Base-by-base conservation (phyloP, 2,329 filamentous ascomycete species). In the Pseudocercospora pini-densiflorae region DNA sequence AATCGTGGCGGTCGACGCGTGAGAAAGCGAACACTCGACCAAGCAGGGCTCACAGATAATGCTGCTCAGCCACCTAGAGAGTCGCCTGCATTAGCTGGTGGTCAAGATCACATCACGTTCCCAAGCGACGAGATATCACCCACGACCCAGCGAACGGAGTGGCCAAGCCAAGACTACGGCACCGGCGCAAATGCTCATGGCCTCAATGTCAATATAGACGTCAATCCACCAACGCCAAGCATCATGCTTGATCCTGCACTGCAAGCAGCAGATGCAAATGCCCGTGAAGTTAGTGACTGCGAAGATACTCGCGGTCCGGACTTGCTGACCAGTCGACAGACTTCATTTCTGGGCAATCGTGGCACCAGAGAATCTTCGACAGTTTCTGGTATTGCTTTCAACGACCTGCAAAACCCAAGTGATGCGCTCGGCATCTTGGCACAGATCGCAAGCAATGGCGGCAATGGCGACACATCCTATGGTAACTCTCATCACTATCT, bases 1-100 rank as follows among this genome's bases (percentile, higher is more conserved):
- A 88, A 88, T 72, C 83, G 86, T 62, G 87, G 87, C 54, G 87
- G 87, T 14, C 81, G 86, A 63, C 82, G 87, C 55, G 82, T 88
- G 64, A 83, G 86, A 61, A 87, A 86, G 72, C 86, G 85, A 65
- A 75, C 79, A 1, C 55, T 77, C 9, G 74, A 75, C 45, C 67
- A 72, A 58, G 68, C 71, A 62, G 77, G 61, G 63, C 72, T 33
- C 68, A 61, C 62, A 73, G 81, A 78, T 68, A 77, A 61, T 45
- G 54, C 49, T 8, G 33, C 43, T 33, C 61, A 57, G 43, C 61
- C 62, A 24, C 51, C 61, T 36, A 61, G 65, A 54, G 58, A 62
- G 14, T 64, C 61, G 21, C 61, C 64, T 53, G 77, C 78, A 59
- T 75, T 49, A 72, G 45, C 75, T 40, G 53, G 14, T 23, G 64